These are phyloP conservation scores for Psilocybe tampanensis DNA, from an alignment of 768 basidiomycete genomes.

Conservation along the genomic window DNA sequence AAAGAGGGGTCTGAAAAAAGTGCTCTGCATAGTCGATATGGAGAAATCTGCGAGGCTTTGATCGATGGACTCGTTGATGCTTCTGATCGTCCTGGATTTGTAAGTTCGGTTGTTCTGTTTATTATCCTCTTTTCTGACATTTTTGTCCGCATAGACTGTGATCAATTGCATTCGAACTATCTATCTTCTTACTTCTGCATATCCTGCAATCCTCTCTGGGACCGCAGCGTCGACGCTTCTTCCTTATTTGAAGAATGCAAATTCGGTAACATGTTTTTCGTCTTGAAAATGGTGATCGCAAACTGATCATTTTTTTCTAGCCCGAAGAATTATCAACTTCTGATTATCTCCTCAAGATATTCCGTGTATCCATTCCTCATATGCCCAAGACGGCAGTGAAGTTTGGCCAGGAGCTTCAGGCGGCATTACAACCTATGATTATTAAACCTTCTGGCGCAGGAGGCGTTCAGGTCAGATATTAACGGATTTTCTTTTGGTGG, in stretches of 20 bases:
- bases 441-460: constrained; percentile 76
- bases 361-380: constrained; percentile 79
- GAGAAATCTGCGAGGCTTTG: constrained; percentile 80
- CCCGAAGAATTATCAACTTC: constrained; percentile 81
- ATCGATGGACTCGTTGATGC: constrained; percentile 92
- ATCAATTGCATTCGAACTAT: constrained; percentile 86
- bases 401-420: constrained; percentile 86
- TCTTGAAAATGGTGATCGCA: neutral
- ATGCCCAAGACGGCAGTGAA: constrained; percentile 90
- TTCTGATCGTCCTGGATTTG: constrained; percentile 75
- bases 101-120: constrained; percentile 36
- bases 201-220: constrained; percentile 83
- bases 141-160: constrained; percentile 55
- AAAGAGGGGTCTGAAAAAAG: constrained; percentile 62
- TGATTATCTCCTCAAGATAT: constrained; percentile 89
- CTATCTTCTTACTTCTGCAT: constrained; percentile 78
- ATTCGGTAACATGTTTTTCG: constrained; percentile 53
- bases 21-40: constrained; percentile 66
- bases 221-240: constrained; percentile 83
- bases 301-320: constrained; percentile 40
- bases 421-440: constrained; percentile 87
- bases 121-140: neutral
- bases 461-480: constrained; percentile 59
- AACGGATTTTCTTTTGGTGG: neutral
- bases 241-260: constrained; percentile 86